Base-by-base conservation (phyloP, 345 rosid species). In the Cardamine chenopodiifolia region DNA sequence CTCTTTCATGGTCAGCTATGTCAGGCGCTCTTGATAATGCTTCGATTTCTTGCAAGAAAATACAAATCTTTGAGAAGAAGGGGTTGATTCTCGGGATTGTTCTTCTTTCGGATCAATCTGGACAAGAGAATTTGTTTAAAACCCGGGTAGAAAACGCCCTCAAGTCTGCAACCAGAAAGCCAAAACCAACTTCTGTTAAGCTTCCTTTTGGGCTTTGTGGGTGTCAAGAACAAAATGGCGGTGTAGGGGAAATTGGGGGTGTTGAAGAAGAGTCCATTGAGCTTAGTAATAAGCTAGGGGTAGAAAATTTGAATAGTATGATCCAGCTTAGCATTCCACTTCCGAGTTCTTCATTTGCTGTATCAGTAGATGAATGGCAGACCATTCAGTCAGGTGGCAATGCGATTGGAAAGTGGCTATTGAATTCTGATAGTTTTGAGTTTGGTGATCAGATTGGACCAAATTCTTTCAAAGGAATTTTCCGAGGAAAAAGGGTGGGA, bases 191-290 rank as follows among this genome's bases (percentile, higher is more conserved):
- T 40, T 39, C 87, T 0, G 97, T 91, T 74, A 94, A 94, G 90
- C 89, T 94, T 31, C 88, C 98, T 8, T 94, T 94, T 55, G 93
- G 98, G 65, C 90, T 94, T 57, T 94, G 98, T 61, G 98, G 97
- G 23, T 94, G 98, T 76, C 98, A 94, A 80, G 98, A 94, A 73
- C 95, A 87, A 85, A 89, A 79, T 53, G 61, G 85, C 2, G 82
- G 70, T 77, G 86, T 86, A 5, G 84, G 87, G 65, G 92, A 85
- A 53, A 68, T 83, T 52, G 87, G 87, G 25, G 95, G 87, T 69
- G 83, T 86, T 32, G 97, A 88, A 78, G 96, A 90, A 68, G 97
- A 88, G 47, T 59, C 82, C 15, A 65, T 63, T 49, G 91, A 84
- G 61, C 91, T 63, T 34, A 83, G 52, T 77, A 82, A 66, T 71